phyloP scores from a whole-genome alignment of 176 grass and related monocot genomes.

The Panicum miliaceum region DNA sequence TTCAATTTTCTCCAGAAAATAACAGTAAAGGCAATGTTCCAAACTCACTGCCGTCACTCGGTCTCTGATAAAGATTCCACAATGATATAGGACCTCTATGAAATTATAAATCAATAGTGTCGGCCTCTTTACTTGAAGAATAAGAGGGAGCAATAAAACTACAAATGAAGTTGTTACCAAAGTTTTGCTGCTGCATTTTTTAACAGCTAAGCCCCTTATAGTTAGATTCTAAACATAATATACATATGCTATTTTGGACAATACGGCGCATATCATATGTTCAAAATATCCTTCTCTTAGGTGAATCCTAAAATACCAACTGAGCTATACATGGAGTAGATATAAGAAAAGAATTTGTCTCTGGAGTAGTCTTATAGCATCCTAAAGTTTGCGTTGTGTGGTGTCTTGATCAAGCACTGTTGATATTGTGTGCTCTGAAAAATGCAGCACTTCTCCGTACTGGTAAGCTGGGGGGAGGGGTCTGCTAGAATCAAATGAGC shows the following conservation, averaged over 20 bases:
- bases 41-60: background rate
- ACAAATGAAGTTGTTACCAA: background rate
- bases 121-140: background rate
- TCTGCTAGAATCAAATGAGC: background rate
- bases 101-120: background rate
- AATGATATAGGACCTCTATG: background rate
- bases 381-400: too few species aligned
- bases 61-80: background rate
- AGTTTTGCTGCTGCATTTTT: background rate
- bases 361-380: too few species aligned
- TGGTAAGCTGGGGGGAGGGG: too few species aligned
- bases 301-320: constrained; percentile 4
- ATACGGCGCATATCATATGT: background rate
- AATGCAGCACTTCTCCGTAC: too few species aligned
- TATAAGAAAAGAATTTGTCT: background rate
- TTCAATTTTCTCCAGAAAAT: background rate
- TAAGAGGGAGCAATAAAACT: background rate
- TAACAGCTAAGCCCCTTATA: background rate
- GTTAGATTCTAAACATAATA: constrained; percentile 6
- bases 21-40: background rate
- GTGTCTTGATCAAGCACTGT: too few species aligned
- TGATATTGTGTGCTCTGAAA: too few species aligned
- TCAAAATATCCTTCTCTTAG: constrained; percentile 13
- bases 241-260: background rate
- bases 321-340: background rate